phyloP scores from a whole-genome alignment of 1,284 basidiomycete species.

The Apiotrichum akiyoshidainum region DNA sequence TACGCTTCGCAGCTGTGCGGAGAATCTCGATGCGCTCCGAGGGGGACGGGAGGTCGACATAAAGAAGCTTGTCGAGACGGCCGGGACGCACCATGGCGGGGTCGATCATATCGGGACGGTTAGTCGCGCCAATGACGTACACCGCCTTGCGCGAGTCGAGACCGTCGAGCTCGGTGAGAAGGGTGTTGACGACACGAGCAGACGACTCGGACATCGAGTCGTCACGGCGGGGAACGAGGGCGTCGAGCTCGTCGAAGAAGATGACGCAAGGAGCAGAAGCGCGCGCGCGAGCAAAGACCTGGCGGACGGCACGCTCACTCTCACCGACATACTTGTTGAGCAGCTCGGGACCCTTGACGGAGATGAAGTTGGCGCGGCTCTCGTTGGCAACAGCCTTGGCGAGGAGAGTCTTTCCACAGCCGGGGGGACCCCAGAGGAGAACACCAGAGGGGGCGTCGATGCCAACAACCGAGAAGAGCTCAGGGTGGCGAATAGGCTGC shows the following conservation, averaged over 20 bases:
- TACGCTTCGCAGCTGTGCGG: conserved; percentile 64
- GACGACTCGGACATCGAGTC: conserved; percentile 94
- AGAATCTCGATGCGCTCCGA: conserved; percentile 82
- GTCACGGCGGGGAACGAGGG: conserved; percentile 88
- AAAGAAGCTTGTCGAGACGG: conserved; percentile 90
- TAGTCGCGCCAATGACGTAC: conserved; percentile 95
- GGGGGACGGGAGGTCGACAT: conserved; percentile 82
- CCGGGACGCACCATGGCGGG: conserved; percentile 98
- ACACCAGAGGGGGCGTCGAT: conserved; percentile 86
- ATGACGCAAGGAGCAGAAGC: conserved; percentile 96
- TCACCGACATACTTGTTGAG: conserved; percentile 97
- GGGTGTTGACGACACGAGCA: conserved; percentile 94
- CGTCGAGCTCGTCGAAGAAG: conserved; percentile 99
- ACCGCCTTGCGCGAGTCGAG: conserved; percentile 85
- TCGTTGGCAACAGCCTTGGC: conserved; percentile 98
- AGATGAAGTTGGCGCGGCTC: conserved; percentile 90
- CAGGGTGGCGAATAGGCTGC: conserved; percentile 85
- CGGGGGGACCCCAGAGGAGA: conserved; percentile 95
- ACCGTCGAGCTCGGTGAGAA: conserved; percentile 93
- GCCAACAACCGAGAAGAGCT: conserved; percentile 80
- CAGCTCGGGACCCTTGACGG: conserved; percentile 93
- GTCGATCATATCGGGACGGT: conserved; percentile 98
- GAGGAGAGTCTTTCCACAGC: conserved; percentile 92
- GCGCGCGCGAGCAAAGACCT: conserved; percentile 96
- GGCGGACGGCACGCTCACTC: conserved; percentile 89